phyloP scores from a whole-genome alignment of 2,329 filamentous ascomycete species.

The Clonostachys rosea region DNA sequence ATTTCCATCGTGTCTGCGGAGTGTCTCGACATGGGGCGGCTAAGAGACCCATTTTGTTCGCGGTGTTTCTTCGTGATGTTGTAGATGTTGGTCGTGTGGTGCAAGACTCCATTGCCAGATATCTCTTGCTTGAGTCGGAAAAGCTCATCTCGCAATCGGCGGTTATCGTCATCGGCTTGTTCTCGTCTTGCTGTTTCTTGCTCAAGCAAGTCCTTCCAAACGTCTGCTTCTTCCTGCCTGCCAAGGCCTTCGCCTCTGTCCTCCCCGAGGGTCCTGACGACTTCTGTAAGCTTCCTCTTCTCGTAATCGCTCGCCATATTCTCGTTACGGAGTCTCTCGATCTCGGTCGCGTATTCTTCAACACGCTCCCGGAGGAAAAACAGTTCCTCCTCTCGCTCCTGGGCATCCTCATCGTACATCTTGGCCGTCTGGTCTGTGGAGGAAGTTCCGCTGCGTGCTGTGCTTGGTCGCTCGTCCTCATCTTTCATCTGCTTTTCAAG shows the following conservation, averaged over 20 bases:
- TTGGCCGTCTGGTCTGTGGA: conserved; percentile 54
- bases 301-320: conserved; percentile 76
- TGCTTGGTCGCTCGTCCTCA: conserved; percentile 58
- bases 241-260: conserved; percentile 43
- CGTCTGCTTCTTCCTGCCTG: conserved; percentile 65
- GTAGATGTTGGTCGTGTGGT: conserved; percentile 63
- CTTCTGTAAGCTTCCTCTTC: conserved; percentile 79
- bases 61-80: conserved; percentile 55
- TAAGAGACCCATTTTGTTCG: conserved; percentile 39
- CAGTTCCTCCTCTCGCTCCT: conserved; percentile 80
- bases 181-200: conserved; percentile 87
- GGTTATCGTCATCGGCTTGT: conserved; percentile 86
- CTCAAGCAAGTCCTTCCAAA: conserved; percentile 93
- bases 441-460: conserved; percentile 49
- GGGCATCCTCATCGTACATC: conserved; percentile 53
- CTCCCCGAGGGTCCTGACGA: conserved; percentile 55
- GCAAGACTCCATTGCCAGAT: conserved; percentile 26
- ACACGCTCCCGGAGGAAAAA: conserved; percentile 79
- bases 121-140: conserved; percentile 65
- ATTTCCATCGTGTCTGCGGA: conserved; percentile 40
- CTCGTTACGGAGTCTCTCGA: conserved; percentile 78
- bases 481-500: conserved; percentile 75
- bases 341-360: conserved; percentile 77
- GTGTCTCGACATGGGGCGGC: conserved; percentile 42
- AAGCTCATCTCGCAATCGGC: conserved; percentile 77